These are phyloP conservation scores for Fagopyrum esculentum DNA, from an alignment of 148 eudicot species.

Conservation along the genomic window DNA sequence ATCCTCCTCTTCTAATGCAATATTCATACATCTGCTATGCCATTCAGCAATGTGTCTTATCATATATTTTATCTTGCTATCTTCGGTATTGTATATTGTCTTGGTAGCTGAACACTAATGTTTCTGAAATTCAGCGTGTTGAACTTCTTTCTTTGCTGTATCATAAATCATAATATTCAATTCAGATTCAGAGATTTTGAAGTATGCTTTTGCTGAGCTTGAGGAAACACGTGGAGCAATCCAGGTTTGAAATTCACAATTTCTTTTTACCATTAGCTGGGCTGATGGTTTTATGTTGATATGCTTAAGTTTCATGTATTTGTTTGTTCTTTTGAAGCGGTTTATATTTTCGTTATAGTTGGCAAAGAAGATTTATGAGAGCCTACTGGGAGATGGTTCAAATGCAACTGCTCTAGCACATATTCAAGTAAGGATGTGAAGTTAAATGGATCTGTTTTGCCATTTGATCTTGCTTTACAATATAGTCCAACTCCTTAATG, in stretches of 20 bases:
- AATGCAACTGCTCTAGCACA: slow-evolving; percentile 75
- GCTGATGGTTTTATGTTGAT: not conserved
- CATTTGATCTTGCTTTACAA: not conserved
- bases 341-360: slow-evolving; percentile 39
- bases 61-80: not conserved
- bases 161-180: not conserved
- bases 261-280: not conserved
- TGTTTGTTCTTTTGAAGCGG: not conserved
- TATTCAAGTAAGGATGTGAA: slow-evolving; percentile 58
- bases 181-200: slow-evolving; percentile 78
- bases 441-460: not conserved
- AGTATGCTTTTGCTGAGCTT: slow-evolving; percentile 90
- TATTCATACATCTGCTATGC: not conserved
- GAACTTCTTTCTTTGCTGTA: not conserved
- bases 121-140: not conserved
- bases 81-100: not conserved
- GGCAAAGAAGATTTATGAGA: slow-evolving; percentile 84
- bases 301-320: not conserved
- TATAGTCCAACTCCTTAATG: not conserved
- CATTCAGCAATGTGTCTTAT: not conserved
- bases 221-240: slow-evolving; percentile 96
- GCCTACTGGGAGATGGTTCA: slow-evolving; percentile 64
- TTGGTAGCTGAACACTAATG: not conserved
- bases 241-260: slow-evolving; percentile 43
- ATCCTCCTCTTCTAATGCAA: slow-evolving; percentile 14